Evolutionary conservation across 345 rosid species (phyloP).

Genomic region (Camelina hispida): DNA sequence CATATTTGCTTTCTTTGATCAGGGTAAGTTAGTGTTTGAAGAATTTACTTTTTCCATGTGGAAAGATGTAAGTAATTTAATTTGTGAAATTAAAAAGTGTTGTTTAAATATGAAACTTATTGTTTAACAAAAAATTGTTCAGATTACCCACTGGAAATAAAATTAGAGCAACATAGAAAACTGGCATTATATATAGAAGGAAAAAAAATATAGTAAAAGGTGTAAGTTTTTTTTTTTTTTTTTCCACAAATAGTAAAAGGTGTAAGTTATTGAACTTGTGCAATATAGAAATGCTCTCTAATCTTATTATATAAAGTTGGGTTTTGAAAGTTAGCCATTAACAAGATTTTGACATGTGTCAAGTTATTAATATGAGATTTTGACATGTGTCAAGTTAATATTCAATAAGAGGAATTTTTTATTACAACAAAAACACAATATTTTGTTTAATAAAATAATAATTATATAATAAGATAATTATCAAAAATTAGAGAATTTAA

Average conservation of each 20-base stretch:
- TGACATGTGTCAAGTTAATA: too few species aligned
- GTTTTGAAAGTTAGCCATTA: too few species aligned
- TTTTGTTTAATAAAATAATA: too few species aligned
- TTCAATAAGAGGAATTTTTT: too few species aligned
- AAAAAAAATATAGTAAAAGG: background rate
- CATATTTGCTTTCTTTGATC: conserved; percentile 11
- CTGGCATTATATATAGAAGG: too few species aligned
- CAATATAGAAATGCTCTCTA: background rate
- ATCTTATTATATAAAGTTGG: too few species aligned
- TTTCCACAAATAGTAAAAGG: background rate
- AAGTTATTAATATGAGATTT: too few species aligned
- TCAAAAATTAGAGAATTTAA: too few species aligned
- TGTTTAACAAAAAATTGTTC: background rate
- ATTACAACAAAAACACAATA: too few species aligned
- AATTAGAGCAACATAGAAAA: background rate
- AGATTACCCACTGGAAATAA: background rate
- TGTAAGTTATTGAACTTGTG: background rate
- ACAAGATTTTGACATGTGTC: too few species aligned
- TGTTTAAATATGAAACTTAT: background rate
- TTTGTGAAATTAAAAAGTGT: conserved; percentile 3
- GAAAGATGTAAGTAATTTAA: conserved; percentile 25
- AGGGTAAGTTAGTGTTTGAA: conserved; percentile 41
- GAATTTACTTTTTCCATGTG: background rate
- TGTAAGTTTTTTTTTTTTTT: too few species aligned
- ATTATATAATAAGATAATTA: too few species aligned